Conservation (phyloP, 2,329 filamentous ascomycete species). For the Colletotrichum zoysiae region DNA sequence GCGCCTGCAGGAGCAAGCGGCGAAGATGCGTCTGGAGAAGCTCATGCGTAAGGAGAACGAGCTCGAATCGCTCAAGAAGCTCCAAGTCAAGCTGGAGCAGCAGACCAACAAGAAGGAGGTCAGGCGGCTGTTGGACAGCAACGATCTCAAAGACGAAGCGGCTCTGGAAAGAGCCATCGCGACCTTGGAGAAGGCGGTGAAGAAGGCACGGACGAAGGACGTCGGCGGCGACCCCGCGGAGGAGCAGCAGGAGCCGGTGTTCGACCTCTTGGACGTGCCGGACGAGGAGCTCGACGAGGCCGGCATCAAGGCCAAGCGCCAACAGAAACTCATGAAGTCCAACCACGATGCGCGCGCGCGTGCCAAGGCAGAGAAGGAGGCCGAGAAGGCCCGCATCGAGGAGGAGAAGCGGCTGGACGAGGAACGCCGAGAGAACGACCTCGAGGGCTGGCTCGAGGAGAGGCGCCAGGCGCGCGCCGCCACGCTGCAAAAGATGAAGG, state of each 20-base stretch:
- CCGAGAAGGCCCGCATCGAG: slow-evolving; percentile 84
- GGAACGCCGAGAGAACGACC: slow-evolving; percentile 84
- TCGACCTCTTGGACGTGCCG: slow-evolving; percentile 87
- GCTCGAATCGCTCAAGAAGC: slow-evolving; percentile 89
- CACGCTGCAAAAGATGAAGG: slow-evolving; percentile 87
- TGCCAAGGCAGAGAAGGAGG: slow-evolving; percentile 96
- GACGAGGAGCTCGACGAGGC: slow-evolving; percentile 96
- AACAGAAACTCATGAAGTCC: slow-evolving; percentile 92
- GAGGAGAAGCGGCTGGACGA: slow-evolving; percentile 88
- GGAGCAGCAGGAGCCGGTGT: slow-evolving; percentile 85
- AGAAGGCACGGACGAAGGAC: slow-evolving; percentile 92
- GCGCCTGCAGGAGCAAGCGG: slow-evolving; percentile 92
- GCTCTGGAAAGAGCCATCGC: slow-evolving; percentile 87
- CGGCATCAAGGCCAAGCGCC: slow-evolving; percentile 89
- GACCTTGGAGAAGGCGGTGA: slow-evolving; percentile 91
- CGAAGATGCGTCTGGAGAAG: slow-evolving; percentile 96
- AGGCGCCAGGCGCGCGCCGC: slow-evolving; percentile 79
- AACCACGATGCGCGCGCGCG: slow-evolving; percentile 93
- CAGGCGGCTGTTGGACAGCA: slow-evolving; percentile 85
- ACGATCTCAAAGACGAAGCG: slow-evolving; percentile 91
- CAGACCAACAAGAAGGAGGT: slow-evolving; percentile 89
- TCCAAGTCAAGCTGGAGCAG: slow-evolving; percentile 78
- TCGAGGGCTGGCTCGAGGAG: slow-evolving; percentile 89
- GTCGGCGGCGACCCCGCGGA: slow-evolving; percentile 85
- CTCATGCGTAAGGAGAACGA: slow-evolving; percentile 96